Base-by-base conservation (phyloP, 139 green algal species). In the Edaphochlamys debaryana region DNA sequence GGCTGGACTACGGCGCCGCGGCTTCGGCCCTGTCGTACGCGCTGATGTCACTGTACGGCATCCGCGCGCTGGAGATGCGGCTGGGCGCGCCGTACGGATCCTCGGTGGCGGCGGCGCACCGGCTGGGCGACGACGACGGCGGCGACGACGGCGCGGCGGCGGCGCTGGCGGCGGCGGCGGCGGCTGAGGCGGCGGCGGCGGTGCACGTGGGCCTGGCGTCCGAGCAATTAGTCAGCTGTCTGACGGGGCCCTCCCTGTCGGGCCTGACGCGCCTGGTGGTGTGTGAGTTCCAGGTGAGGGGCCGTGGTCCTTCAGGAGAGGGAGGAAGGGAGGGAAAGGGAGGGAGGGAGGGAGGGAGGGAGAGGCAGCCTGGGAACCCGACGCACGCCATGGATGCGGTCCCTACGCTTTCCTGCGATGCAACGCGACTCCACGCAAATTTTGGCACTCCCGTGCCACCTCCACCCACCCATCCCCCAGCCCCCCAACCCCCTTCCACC, bases 241-340 rank as follows among this genome's bases (percentile, higher is more conserved):
- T 80, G 37, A 8, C 40, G 36, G 41, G 25, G 40, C 56, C 58
- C 29, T 40, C 58, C 2, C 74, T 80, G 74, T 32, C 38, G 29
- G 58, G 74, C 19, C 74, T 80, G 22, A 80, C 74, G 38, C 74
- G 74, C 15, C 74, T 80, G 74, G 38, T 60, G 29, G 38, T 80
- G 58, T 66, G 74, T 22, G 74, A 80, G 27, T 70, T 71, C 11
- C 73, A 58, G 71, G 71, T 52, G 29, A 4, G 69, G n/a, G n/a
- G n/a, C n/a, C n/a, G n/a, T n/a, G n/a, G n/a, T n/a, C n/a, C n/a
- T n/a, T n/a, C n/a, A n/a, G n/a, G n/a, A n/a, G n/a, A n/a, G n/a
- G n/a, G n/a, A n/a, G n/a, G n/a, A n/a, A n/a, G n/a, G n/a, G n/a
- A n/a, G n/a, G n/a, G n/a, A n/a, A n/a, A n/a, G n/a, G n/a, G n/a